phyloP scores from a whole-genome alignment of 2,329 filamentous ascomycete species.

The Cladosporium sp. region DNA sequence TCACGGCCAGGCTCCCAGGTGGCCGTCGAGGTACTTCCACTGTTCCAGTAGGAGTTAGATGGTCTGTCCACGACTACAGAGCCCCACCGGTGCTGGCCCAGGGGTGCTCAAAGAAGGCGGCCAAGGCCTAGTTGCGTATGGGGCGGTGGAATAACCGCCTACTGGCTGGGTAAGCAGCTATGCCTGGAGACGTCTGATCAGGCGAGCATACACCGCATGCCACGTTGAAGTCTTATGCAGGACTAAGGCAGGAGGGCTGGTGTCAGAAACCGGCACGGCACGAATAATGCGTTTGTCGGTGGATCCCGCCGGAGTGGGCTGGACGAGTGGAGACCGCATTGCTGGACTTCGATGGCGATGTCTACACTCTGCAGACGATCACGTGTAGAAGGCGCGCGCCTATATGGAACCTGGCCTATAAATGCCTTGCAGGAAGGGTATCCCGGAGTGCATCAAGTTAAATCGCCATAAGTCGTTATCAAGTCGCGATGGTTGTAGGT shows the following conservation, averaged over 20 bases:
- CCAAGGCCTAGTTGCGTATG: constrained; percentile 24
- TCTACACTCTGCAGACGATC: background rate
- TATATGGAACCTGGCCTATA: constrained; percentile 10
- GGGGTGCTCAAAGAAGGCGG: constrained; percentile 4
- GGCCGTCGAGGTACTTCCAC: constrained; percentile 19
- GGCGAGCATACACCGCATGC: constrained; percentile 33
- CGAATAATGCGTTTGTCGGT: constrained; percentile 14
- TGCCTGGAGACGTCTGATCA: constrained; percentile 24
- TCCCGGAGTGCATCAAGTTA: background rate
- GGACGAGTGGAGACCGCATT: constrained; percentile 8
- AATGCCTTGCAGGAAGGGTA: background rate
- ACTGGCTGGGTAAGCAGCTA: constrained; percentile 25
- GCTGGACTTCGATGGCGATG: constrained; percentile 1
- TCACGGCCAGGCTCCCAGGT: constrained; percentile 20
- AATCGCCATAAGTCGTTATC: background rate
- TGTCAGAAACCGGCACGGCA: constrained; percentile 29
- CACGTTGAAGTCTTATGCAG: constrained; percentile 32
- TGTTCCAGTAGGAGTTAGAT: constrained; percentile 10
- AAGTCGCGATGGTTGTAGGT: background rate
- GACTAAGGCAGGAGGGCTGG: constrained; percentile 27
- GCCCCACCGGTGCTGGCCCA: constrained; percentile 15
- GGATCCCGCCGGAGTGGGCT: constrained; percentile 12
- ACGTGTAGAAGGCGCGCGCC: constrained; percentile 1
- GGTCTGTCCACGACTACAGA: constrained; percentile 5
- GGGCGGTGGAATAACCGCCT: constrained; percentile 26